Conservation (phyloP, 1,284 basidiomycete species). For the Limonomyces culmigenus region DNA sequence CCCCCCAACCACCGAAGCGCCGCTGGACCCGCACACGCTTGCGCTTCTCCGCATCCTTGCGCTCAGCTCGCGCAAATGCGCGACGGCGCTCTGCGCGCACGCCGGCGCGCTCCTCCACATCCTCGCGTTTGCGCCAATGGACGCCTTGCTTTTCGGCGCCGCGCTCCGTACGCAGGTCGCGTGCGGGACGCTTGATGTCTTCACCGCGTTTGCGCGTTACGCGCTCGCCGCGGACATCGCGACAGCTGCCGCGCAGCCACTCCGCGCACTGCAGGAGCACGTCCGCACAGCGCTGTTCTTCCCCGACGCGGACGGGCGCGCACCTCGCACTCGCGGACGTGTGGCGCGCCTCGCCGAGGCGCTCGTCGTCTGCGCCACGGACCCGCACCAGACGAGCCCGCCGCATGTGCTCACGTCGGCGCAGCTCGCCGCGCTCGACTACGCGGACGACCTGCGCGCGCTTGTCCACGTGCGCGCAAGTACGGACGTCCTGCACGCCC, state of each 20-base stretch:
- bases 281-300: too few species aligned
- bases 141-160: conserved; percentile 26
- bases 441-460: conserved; percentile 42
- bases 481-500: conserved; percentile 34
- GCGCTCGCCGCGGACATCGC: conserved; percentile 58
- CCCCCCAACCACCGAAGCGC: too few species aligned
- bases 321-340: conserved; percentile 73
- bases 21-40: conserved; percentile 39
- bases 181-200: conserved; percentile 45
- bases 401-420: conserved; percentile 85
- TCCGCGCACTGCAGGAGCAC: conserved; percentile 27
- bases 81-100: conserved; percentile 35
- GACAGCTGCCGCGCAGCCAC: conserved; percentile 39
- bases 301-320: conserved; percentile 35
- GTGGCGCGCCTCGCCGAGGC: conserved; percentile 36
- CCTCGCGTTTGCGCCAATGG: conserved; percentile 42
- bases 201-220: conserved; percentile 54
- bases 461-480: conserved; percentile 21
- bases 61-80: conserved; percentile 48
- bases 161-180: conserved; percentile 33
- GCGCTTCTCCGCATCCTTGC: conserved; percentile 44
- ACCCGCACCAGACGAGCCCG: conserved; percentile 79
- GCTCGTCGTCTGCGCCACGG: conserved; percentile 74
- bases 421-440: conserved; percentile 61
- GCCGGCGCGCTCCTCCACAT: conserved; percentile 65